phyloP scores from a whole-genome alignment of 345 rosid genomes.

The Pseudoturritis turrita region DNA sequence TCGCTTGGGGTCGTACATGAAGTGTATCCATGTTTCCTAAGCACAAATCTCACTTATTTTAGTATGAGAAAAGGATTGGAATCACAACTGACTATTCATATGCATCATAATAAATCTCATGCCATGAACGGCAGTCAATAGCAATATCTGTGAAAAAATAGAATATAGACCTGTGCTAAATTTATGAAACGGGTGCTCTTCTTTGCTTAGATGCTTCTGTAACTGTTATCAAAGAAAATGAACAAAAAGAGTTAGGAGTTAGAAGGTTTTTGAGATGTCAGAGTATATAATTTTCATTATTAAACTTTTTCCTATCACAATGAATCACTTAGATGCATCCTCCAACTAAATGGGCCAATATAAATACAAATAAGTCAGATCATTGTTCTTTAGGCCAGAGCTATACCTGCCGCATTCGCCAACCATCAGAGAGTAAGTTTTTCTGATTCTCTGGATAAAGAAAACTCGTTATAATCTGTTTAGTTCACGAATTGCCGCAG shows the following conservation, averaged over 20 bases:
- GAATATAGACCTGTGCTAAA: slow-evolving; percentile 71
- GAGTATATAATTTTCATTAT: background rate
- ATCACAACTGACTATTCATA: slow-evolving; percentile 2
- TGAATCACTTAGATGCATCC: background rate
- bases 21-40: slow-evolving; percentile 86
- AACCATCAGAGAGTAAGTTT: slow-evolving; percentile 69
- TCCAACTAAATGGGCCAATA: background rate
- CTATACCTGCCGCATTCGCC: slow-evolving; percentile 87
- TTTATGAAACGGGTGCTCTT: slow-evolving; percentile 85
- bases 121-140: background rate
- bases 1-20: slow-evolving; percentile 73
- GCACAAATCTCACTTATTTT: slow-evolving; percentile 7
- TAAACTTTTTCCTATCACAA: background rate
- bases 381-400: background rate
- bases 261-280: background rate
- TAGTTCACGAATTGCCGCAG: background rate
- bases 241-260: background rate
- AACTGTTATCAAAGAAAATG: slow-evolving; percentile 44
- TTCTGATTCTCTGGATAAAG: slow-evolving; percentile 77
- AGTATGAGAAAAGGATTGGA: slow-evolving; percentile 3
- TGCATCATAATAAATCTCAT: background rate
- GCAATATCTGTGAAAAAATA: background rate
- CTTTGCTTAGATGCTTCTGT: slow-evolving; percentile 65
- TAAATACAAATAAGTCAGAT: background rate
- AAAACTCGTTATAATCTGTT: slow-evolving; percentile 15